phyloP scores from a whole-genome alignment of 768 basidiomycete species.

The Mycena latifolia region DNA sequence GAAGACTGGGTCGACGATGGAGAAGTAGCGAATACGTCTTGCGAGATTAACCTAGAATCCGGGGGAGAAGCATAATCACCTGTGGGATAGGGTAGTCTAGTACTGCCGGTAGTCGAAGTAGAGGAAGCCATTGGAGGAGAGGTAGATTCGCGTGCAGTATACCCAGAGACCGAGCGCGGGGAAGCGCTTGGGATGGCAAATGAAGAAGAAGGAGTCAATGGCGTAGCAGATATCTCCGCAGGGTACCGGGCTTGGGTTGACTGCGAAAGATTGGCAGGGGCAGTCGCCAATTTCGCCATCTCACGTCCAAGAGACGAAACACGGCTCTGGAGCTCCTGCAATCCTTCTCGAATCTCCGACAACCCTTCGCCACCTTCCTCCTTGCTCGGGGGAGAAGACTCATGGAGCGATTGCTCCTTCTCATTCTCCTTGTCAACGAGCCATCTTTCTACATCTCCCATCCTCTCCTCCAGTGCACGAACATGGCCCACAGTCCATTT shows the following conservation, averaged over 20 bases:
- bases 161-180: slow-evolving; percentile 46
- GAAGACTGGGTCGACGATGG: slow-evolving; percentile 59
- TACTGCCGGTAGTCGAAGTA: slow-evolving; percentile 57
- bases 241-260: slow-evolving; percentile 28
- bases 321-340: slow-evolving; percentile 80
- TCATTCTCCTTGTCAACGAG: slow-evolving; percentile 87
- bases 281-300: slow-evolving; percentile 78
- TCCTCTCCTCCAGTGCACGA: slow-evolving; percentile 89
- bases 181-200: slow-evolving; percentile 43
- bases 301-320: slow-evolving; percentile 82
- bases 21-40: slow-evolving; percentile 56
- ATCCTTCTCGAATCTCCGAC: slow-evolving; percentile 71
- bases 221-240: slow-evolving; percentile 26
- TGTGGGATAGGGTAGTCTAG: slow-evolving; percentile 83
- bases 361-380: slow-evolving; percentile 43
- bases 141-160: slow-evolving; percentile 71
- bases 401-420: slow-evolving; percentile 53
- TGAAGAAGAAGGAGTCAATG: slow-evolving; percentile 42
- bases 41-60: slow-evolving; percentile 51
- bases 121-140: slow-evolving; percentile 71
- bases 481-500: slow-evolving; percentile 93
- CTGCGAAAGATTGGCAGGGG: slow-evolving; percentile 54
- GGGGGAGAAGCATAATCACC: slow-evolving; percentile 85
- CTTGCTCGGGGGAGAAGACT: slow-evolving; percentile 26
- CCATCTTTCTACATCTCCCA: slow-evolving; percentile 94